Conservation (phyloP, 805 yeast genomes). For the Metschnikowia corniflorae region DNA sequence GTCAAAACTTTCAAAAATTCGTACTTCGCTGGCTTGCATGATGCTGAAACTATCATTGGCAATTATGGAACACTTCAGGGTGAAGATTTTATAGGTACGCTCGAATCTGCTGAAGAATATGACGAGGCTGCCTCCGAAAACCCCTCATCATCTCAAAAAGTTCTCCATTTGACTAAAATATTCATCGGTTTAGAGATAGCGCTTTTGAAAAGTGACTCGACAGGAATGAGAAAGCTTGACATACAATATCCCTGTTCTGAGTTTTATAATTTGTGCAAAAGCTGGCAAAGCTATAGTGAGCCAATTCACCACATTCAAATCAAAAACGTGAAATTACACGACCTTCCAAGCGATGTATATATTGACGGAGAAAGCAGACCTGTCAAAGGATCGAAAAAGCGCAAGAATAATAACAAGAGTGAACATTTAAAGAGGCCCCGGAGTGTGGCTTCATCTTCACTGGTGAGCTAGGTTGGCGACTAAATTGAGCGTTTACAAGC, state of each 20-base stretch:
- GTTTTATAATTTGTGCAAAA: slow-evolving; percentile 74
- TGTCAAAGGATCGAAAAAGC: slow-evolving; percentile 40
- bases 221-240: slow-evolving; percentile 64
- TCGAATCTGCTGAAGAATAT: background rate
- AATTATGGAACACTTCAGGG: slow-evolving; percentile 61
- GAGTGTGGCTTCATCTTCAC: slow-evolving; percentile 2
- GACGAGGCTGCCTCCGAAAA: background rate
- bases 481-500: background rate
- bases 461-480: background rate
- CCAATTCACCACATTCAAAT: slow-evolving; percentile 48
- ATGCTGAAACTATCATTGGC: slow-evolving; percentile 52
- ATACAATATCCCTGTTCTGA: slow-evolving; percentile 89
- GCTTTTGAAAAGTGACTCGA: slow-evolving; percentile 30
- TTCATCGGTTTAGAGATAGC: slow-evolving; percentile 73
- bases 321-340: slow-evolving; percentile 71
- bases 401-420: slow-evolving; percentile 17
- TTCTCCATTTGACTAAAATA: slow-evolving; percentile 63
- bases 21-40: slow-evolving; percentile 41
- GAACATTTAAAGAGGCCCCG: slow-evolving; percentile 4
- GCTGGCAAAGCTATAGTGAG: slow-evolving; percentile 65
- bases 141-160: slow-evolving; percentile 14
- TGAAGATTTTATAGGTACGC: slow-evolving; percentile 26
- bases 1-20: slow-evolving; percentile 65
- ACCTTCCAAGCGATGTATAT: slow-evolving; percentile 82
- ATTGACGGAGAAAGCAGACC: slow-evolving; percentile 76